Percentiles rank a stretch among this genome's conserved stretches.
These are phyloP conservation scores for Alternaria incomplexa DNA, from an alignment of 2,329 filamentous ascomycete genomes.

Conservation along the genomic window DNA sequence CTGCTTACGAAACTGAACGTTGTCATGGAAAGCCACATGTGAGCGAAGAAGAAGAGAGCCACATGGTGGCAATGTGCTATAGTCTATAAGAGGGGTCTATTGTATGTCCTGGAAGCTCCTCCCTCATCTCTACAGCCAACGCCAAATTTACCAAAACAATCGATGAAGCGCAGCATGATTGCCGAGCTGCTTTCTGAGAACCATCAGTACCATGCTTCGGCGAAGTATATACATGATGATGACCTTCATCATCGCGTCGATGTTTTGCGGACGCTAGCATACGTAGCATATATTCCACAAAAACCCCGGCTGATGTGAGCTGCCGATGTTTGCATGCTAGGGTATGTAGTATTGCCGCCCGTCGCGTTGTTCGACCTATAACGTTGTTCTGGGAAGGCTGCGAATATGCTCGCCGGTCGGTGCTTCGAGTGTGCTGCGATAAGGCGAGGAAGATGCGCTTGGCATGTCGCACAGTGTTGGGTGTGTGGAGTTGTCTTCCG, in stretches of 20 bases:
- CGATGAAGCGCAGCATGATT: no score
- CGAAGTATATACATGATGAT: background rate
- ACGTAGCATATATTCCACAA: background rate
- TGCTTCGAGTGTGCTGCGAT: background rate
- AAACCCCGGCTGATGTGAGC: no score
- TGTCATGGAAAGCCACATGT: background rate
- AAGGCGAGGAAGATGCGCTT: rapidly evolving
- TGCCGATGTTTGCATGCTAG: no score
- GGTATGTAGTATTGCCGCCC: background rate
- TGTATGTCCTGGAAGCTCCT: background rate
- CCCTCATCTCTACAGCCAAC: background rate
- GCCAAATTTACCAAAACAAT: background rate
- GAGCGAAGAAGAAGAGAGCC: background rate
- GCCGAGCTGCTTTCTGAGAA: rapidly evolving
- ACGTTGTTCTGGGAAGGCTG: background rate
- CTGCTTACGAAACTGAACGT: background rate
- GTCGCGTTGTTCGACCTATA: background rate
- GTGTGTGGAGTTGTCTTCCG: no score
- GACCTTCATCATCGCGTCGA: background rate
- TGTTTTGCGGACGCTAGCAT: rapidly evolving
- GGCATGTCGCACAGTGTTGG: background rate
- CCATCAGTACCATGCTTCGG: background rate
- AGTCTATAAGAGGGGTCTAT: background rate
- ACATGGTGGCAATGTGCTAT: no score
- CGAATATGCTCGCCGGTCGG: rapidly evolving